A percentile compares a stretch with the other conserved stretches of the same genome.
Evolutionary conservation across 192 early-diverging fungal genomes (phyloP).

Genomic region (Entomortierella parvispora): DNA sequence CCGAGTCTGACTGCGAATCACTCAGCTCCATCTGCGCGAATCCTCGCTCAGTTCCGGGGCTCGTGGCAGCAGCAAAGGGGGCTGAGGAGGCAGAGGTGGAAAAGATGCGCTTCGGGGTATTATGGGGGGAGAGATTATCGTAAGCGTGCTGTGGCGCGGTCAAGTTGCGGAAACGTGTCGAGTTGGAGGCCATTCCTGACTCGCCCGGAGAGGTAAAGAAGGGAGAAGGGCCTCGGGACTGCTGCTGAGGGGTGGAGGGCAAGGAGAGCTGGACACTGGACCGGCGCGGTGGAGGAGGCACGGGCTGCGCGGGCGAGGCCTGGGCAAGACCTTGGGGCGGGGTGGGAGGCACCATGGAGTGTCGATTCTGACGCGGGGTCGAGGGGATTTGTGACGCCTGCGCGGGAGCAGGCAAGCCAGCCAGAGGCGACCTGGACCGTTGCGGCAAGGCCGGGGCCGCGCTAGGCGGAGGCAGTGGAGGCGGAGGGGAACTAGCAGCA

Average conservation of each 20-base stretch:
- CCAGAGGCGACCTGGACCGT: constrained; percentile 42
- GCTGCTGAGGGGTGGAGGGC: constrained; percentile 13
- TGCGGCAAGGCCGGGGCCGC: constrained; percentile 28
- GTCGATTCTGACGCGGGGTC: constrained; percentile 20
- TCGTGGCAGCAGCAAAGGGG: constrained; percentile 24
- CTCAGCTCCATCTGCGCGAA: constrained; percentile 41
- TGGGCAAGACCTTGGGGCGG: constrained; percentile 35
- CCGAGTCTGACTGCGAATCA: constrained; percentile 45
- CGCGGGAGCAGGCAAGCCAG: constrained; percentile 16
- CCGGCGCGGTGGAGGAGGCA: constrained; percentile 38
- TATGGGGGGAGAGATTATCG: constrained; percentile 31
- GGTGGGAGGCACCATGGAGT: constrained; percentile 21
- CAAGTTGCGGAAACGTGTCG: constrained; percentile 44
- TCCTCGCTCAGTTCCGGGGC: constrained; percentile 34
- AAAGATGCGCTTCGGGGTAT: constrained; percentile 35
- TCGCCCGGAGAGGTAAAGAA: constrained; percentile 31
- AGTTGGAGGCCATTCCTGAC: constrained; percentile 33
- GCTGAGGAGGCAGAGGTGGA: constrained; percentile 19
- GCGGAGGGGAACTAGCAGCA: constrained; percentile 31
- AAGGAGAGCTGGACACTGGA: constrained; percentile 30
- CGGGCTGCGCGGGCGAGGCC: constrained; percentile 36
- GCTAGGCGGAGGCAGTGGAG: constrained; percentile 9
- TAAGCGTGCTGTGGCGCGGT: constrained; percentile 42
- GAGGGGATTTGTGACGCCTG: constrained; percentile 12
- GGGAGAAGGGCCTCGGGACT: constrained; percentile 33